Percentiles rank a stretch among this genome's conserved stretches.
These are phyloP conservation scores for Solanum hybrid DNA, from an alignment of 305 asterid genomes.

Conservation along the genomic window DNA sequence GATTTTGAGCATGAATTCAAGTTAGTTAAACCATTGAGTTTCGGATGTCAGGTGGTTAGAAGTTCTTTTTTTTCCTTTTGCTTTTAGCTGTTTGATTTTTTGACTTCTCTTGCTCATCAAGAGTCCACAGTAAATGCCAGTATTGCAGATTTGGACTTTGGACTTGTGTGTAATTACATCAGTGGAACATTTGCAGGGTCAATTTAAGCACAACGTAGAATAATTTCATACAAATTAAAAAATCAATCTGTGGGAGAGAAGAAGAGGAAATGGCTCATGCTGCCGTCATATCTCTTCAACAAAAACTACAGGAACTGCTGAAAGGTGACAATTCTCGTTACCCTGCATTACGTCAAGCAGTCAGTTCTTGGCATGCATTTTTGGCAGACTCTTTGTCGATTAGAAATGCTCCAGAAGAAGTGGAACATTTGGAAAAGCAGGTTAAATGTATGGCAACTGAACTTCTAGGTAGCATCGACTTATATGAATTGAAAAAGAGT, in stretches of 20 bases:
- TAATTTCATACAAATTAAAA: background rate
- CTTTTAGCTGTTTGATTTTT: background rate
- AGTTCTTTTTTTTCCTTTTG: background rate
- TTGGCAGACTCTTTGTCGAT: background rate
- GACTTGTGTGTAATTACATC: background rate
- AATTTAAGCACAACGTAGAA: background rate
- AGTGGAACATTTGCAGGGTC: background rate
- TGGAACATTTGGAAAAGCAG: background rate
- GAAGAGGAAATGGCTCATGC: background rate
- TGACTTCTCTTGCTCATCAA: background rate
- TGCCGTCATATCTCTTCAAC: background rate
- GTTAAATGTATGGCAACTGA: background rate
- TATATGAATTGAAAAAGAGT: background rate
- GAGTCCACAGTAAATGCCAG: background rate
- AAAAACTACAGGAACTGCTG: background rate
- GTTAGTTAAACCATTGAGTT: background rate
- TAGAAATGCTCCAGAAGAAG: background rate
- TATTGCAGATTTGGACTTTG: background rate
- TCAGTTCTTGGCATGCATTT: background rate
- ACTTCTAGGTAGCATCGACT: background rate
- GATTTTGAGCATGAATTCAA: background rate
- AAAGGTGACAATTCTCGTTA: background rate
- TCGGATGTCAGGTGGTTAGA: background rate
- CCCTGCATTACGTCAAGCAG: background rate
- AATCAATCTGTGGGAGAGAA: background rate